A percentile compares a stretch with the other conserved stretches of the same genome.
These are phyloP conservation scores for Diplodia intermedia DNA, from an alignment of 2,329 filamentous ascomycete species.

Conservation along the genomic window DNA sequence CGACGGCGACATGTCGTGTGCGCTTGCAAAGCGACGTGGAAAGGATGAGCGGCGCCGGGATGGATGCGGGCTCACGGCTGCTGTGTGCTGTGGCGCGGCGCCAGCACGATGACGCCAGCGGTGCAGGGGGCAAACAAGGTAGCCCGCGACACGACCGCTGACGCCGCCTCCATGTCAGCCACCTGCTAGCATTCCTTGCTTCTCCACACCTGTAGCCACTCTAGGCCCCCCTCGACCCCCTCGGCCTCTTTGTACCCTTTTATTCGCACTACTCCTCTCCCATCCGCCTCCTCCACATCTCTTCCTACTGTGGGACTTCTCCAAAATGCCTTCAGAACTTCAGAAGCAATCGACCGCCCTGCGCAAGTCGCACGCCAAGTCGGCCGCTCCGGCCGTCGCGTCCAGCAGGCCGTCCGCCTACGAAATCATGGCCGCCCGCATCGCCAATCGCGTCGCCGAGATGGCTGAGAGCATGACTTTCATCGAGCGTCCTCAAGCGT, in stretches of 20 bases:
- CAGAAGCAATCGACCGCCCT: slow-evolving; percentile 41
- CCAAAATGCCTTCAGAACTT: slow-evolving; percentile 40
- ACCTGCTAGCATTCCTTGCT: slow-evolving; percentile 18
- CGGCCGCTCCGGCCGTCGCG: slow-evolving; percentile 23
- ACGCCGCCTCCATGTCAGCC: slow-evolving; percentile 6
- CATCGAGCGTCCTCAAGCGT: slow-evolving; percentile 48
- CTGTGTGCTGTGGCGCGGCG: slow-evolving; percentile 27
- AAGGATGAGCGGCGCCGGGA: neutral
- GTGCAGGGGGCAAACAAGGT: slow-evolving; percentile 29
- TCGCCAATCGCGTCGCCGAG: slow-evolving; percentile 59
- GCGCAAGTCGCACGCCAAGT: slow-evolving; percentile 30
- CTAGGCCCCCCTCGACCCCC: neutral
- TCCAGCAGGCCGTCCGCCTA: slow-evolving; percentile 50
- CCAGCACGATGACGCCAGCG: slow-evolving; percentile 28
- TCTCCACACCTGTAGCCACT: slow-evolving; percentile 17
- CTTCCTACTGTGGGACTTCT: slow-evolving; percentile 36
- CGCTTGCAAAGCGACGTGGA: neutral
- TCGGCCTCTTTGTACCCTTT: neutral
- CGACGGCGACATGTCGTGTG: slow-evolving; percentile 22
- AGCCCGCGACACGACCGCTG: slow-evolving; percentile 8
- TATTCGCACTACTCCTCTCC: neutral
- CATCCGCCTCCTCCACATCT: neutral
- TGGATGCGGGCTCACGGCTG: neutral
- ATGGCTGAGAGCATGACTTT: slow-evolving; percentile 62
- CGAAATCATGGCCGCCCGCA: slow-evolving; percentile 58